Evolutionary conservation across 2,329 filamentous ascomycete genomes (phyloP), one percentile per base, ranked within the genome.

Genomic region (Phaeosphaeria sp.): DNA sequence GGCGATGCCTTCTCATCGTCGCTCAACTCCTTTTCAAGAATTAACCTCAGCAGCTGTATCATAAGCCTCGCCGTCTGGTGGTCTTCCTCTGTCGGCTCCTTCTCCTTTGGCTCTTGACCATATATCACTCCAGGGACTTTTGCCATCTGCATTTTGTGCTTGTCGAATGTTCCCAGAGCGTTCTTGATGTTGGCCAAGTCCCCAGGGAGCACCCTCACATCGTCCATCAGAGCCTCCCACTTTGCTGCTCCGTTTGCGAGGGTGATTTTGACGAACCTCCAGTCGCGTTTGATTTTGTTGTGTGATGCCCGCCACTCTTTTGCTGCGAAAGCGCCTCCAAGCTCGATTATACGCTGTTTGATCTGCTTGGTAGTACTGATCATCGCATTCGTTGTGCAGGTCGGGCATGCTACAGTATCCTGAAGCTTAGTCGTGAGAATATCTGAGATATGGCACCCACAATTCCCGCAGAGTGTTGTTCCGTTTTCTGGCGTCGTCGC

Each of bases 111-210:
- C 3, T 49, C 57, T 30, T 55, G 36, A 6, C 55, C 27, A 40
- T 62, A 53, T 21, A 9, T 30, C 17, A 57, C 8, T 11, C 63
- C 63, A 11, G 63, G 61, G 15, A 66, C 51, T 21, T 53, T 54
- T 24, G 50, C 43, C n/a, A 62, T 44, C 18, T 13, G 30, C 3
- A 55, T 44, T 24, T 50, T 59, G 40, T 60, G 46, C n/a, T 22
- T 51, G 6, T 64, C 59, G 57, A 53, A 66, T 5, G 47, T 18
- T 2, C 30, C 43, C 6, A 66, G 48, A 39, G 53, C 57, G 11
- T 56, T 42, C n/a, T 39, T 46, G 17, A 61, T 18, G n/a, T 51
- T 42, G 11, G 24, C n/a, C 24, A 40, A 11, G n/a, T 63, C 57
- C 20, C 50, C 33, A 6, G 20, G 21, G 9, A 51, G 25, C n/a